These are phyloP conservation scores for Marasmius oreades DNA, from an alignment of 1,284 basidiomycete species.

Conservation along the genomic window DNA sequence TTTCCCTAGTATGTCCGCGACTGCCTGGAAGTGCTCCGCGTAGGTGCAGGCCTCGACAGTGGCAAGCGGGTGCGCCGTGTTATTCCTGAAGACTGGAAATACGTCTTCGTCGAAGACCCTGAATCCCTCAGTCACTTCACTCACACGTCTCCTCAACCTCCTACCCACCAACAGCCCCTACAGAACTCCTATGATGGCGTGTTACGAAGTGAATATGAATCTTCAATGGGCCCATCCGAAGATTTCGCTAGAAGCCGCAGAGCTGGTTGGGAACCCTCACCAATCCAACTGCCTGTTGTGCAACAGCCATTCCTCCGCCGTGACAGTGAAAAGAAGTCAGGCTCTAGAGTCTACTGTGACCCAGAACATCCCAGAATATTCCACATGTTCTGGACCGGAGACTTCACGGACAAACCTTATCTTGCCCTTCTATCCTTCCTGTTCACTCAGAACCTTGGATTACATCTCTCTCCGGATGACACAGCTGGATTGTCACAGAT, in stretches of 20 bases:
- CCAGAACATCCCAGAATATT: slow-evolving; percentile 69
- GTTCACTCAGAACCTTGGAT: slow-evolving; percentile 76
- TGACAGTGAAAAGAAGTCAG: slow-evolving; percentile 10
- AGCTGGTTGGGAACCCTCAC: slow-evolving; percentile 34
- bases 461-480: slow-evolving; percentile 44
- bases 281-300: slow-evolving; percentile 30
- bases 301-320: slow-evolving; percentile 58
- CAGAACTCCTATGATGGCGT: no score
- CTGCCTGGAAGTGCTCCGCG: slow-evolving; percentile 72
- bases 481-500: slow-evolving; percentile 37
- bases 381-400: slow-evolving; percentile 86
- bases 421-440: slow-evolving; percentile 76
- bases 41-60: slow-evolving; percentile 70
- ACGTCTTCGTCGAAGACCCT: slow-evolving; percentile 61
- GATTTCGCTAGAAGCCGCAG: slow-evolving; percentile 37
- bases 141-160: slow-evolving; percentile 28
- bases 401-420: slow-evolving; percentile 87
- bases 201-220: slow-evolving; percentile 20
- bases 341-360: slow-evolving; percentile 50
- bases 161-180: slow-evolving; percentile 32
- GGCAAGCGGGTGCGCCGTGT: slow-evolving; percentile 58
- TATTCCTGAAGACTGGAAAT: slow-evolving; percentile 61
- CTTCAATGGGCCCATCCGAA: slow-evolving; percentile 38
- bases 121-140: slow-evolving; percentile 20
- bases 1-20: slow-evolving; percentile 67